Evolutionary conservation across 352 stramenopile species (phyloP), one percentile per base, ranked within the genome.

Genomic region (Phytophthora sp.): DNA sequence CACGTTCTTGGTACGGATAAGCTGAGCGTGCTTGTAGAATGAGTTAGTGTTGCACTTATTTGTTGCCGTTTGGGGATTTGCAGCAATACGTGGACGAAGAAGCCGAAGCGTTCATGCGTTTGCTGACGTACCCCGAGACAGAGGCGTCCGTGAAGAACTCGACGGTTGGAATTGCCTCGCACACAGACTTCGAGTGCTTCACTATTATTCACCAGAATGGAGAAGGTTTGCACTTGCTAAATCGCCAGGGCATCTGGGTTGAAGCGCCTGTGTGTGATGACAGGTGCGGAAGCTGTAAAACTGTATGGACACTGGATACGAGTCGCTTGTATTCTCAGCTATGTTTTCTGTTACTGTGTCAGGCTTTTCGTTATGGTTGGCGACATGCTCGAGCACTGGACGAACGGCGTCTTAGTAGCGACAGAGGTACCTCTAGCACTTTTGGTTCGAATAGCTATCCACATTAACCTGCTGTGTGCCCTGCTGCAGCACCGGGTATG

Each of bases 171-270:
- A 93, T 95, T 61, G 78, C 84, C 4, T 90, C 84, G 17, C 86
- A 95, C 64, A 95, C 86, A 30, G 86, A 93, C 51, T 93, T 93
- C 54, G 86, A 95, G 66, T 91, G 79, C 50, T 93, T 95, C 38
- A 95, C 84, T 21, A 83, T 93, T 54, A 92, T 95, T 58, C 86
- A 95, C 51, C 86, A 95, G 55, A 94, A 92, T 43, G 85, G 77
- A 28, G 63, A 79, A 31, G 86, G 86, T 0, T 49, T 95, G 54
- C 84, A 95, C 53, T 53, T 95, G 60, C 43, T 76, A 18, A 83
- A 80, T 38, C 82, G 80, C 43, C 68, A 77, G 18, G 82, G 81
- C 17, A 23, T 69, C 24, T 95, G 86, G 86, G 72, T 92, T 45
- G 66, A 92, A 72, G 82, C 84, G 9, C 86, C 86, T 3, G 81